Evolutionary conservation across 2,329 filamentous ascomycete species (phyloP), one percentile per base, ranked within the genome.

Genomic region (Penicillium olsonii): DNA sequence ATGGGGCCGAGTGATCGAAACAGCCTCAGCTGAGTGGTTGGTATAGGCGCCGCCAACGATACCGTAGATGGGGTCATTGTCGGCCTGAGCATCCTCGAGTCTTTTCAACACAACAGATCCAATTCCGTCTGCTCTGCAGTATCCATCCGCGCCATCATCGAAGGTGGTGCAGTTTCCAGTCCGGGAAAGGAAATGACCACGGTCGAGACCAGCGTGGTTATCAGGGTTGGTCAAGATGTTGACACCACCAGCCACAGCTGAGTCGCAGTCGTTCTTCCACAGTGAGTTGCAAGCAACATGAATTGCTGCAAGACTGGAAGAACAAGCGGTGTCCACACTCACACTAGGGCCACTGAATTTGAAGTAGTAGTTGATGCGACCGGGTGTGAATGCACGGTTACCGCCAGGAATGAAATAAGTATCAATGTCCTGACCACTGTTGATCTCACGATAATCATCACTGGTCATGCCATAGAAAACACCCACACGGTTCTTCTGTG

Each of bases 1-100:
- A 67, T 94, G 88, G 1, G 90, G 90, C 50, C 90, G 87, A 0
- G 89, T 94, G 62, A 95, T 94, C 2, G 88, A 92, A 17, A 90
- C 84, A 37, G 89, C 84, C 61, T 91, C 84, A 0, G 87, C 87
- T 1, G 87, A 92, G 69, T 94, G 89, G 68, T 94, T 95, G 41
- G 89, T 94, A 4, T 84, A 82, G 1, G 85, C 82, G 22, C 84
- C 88, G 1, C 88, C 76, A 41, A 96, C 87, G 55, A 89, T 84
- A 14, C 84, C 89, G n/a, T 92, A 78, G 34, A 78, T 74, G 0
- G 69, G 68, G 45, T 94, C 90, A 52, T 88, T 85, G 61, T 94
- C 88, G 1, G 82, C 82, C 43, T 88, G 68, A 1, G 90, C 90
- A 68, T 92, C 89, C 45, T 90, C 85, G 2, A 92, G 82, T 27